phyloP scores from a whole-genome alignment of 2,329 filamentous ascomycete species.

The Ceratocystiopsis minuta region DNA sequence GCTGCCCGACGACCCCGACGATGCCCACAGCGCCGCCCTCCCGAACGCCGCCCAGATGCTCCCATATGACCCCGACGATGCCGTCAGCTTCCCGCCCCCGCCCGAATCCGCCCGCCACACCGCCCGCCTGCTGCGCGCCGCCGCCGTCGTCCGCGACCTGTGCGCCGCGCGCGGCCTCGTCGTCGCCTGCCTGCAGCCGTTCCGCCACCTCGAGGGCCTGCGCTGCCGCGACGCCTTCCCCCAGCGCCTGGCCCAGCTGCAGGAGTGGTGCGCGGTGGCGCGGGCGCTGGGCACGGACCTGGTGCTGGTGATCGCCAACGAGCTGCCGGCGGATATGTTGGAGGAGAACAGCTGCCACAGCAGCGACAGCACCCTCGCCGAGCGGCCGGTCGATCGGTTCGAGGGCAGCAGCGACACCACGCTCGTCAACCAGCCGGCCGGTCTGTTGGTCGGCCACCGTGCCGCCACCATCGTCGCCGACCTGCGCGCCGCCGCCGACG shows the following conservation, averaged over 20 bases:
- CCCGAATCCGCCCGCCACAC: too few relatives aligned
- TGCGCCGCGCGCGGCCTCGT: conserved; percentile 25
- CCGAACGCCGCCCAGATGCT: too few relatives aligned
- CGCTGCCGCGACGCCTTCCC: too few relatives aligned
- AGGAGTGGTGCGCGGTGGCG: conserved; percentile 40
- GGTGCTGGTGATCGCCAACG: conserved; percentile 44
- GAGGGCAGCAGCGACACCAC: too few relatives aligned
- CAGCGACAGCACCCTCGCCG: too few relatives aligned
- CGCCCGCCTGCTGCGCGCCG: conserved; percentile 21
- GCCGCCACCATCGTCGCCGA: conserved; percentile 32
- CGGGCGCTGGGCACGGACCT: conserved; percentile 37
- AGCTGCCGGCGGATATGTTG: too few relatives aligned
- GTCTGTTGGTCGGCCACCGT: conserved; percentile 15
- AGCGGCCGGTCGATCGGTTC: too few relatives aligned
- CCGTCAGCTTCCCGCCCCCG: too few relatives aligned
- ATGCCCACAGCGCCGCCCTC: background rate
- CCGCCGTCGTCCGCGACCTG: conserved; percentile 25
- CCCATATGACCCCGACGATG: too few relatives aligned
- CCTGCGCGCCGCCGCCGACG: conserved; percentile 34
- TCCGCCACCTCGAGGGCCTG: conserved; percentile 46
- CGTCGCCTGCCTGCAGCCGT: conserved; percentile 41
- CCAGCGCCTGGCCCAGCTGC: conserved; percentile 35
- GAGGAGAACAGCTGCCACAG: too few relatives aligned
- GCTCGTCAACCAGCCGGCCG: conserved; percentile 27
- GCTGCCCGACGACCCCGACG: conserved; percentile 4